A percentile compares a stretch with the other conserved stretches of the same genome.
Conservation (phyloP, 2,329 filamentous ascomycete species). For the Fragosphaeria purpurea region DNA sequence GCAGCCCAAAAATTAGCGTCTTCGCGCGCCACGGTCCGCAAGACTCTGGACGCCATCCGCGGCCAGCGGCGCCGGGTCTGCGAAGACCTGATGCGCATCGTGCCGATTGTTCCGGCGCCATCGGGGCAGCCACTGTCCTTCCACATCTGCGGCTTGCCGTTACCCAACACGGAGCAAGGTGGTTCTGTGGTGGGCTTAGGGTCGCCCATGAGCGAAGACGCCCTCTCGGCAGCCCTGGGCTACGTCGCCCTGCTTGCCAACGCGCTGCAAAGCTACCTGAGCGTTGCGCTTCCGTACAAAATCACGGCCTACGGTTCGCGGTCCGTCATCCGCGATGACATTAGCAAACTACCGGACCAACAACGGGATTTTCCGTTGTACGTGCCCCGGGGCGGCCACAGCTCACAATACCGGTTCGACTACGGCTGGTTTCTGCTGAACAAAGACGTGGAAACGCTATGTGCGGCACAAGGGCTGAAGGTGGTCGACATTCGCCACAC, state of each 20-base stretch:
- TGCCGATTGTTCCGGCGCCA: conserved; percentile 60
- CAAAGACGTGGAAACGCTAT: conserved; percentile 74
- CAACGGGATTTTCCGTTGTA: conserved; percentile 75
- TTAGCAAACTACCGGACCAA: conserved; percentile 46
- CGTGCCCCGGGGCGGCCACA: conserved; percentile 48
- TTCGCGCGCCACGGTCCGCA: conserved; percentile 43
- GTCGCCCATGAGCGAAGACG: conserved; percentile 49
- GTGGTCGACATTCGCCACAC: conserved; percentile 88
- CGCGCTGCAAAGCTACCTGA: conserved; percentile 72
- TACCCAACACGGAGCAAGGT: conserved; percentile 60
- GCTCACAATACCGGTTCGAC: conserved; percentile 79
- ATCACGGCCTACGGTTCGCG: conserved; percentile 63
- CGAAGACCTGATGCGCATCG: conserved; percentile 69
- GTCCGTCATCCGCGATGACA: conserved; percentile 66
- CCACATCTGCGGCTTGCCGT: conserved; percentile 65
- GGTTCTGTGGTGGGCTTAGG: conserved; percentile 42
- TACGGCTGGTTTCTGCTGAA: conserved; percentile 96
- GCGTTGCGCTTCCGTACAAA: conserved; percentile 69
- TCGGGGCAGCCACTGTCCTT: conserved; percentile 60
- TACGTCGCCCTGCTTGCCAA: conserved; percentile 67
- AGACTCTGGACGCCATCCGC: conserved; percentile 56
- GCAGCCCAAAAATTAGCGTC: conserved; percentile 49
- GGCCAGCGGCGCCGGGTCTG: conserved; percentile 85
- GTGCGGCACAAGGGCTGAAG: conserved; percentile 57
- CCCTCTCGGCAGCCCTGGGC: conserved; percentile 71